Evolutionary conservation across 148 eudicot species (phyloP).

Genomic region (Rhododendron williamsianum): DNA sequence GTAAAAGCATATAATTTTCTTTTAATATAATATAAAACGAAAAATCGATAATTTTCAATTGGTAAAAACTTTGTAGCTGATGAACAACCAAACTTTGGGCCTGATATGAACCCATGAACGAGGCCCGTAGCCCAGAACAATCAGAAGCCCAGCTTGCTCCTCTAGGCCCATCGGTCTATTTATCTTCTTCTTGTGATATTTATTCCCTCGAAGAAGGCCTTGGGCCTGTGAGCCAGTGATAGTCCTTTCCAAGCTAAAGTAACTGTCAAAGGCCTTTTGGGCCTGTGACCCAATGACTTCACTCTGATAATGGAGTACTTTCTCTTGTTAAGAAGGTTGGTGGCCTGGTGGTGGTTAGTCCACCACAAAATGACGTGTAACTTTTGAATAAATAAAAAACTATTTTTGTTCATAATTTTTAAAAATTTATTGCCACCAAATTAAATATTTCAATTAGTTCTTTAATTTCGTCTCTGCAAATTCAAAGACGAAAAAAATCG

Average conservation of each 20-base stretch:
- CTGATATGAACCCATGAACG: too few relatives aligned
- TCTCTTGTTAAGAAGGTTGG: too few relatives aligned
- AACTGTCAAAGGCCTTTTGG: neutral
- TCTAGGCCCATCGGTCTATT: neutral
- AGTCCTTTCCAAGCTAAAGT: neutral
- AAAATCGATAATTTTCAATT: neutral
- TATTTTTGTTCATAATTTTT: too few relatives aligned
- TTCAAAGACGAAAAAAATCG: too few relatives aligned
- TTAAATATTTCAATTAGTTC: too few relatives aligned
- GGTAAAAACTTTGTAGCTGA: neutral
- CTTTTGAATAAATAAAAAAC: too few relatives aligned
- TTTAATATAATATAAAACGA: neutral
- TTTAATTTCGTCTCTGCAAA: too few relatives aligned
- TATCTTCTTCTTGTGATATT: neutral
- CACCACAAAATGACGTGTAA: too few relatives aligned
- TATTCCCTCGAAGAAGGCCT: neutral
- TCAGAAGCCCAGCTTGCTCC: neutral
- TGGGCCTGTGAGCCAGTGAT: neutral
- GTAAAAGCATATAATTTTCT: neutral
- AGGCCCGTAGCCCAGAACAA: neutral
- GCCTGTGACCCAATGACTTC: neutral
- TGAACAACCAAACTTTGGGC: neutral
- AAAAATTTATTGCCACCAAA: too few relatives aligned
- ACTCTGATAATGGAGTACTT: neutral
- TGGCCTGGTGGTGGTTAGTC: too few relatives aligned